A percentile compares a stretch with the other conserved stretches of the same genome.
Evolutionary conservation across 805 yeast species (phyloP).

Genomic region (Candida nanaspora): DNA sequence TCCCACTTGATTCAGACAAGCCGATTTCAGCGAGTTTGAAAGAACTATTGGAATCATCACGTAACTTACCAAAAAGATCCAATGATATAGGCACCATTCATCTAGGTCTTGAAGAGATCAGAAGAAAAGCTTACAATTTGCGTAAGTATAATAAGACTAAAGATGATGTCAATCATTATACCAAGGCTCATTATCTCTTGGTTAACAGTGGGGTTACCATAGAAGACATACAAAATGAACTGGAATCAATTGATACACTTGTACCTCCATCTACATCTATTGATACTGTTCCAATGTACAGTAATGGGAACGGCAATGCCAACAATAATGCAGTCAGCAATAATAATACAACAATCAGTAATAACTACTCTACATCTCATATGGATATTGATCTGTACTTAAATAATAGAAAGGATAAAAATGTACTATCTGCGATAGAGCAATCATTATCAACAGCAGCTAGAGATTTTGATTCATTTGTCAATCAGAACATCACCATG

Average conservation of each 20-base stretch:
- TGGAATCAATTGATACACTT: slow-evolving; percentile 31
- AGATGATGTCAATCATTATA: slow-evolving; percentile 33
- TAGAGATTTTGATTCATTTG: slow-evolving; percentile 72
- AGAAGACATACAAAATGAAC: slow-evolving; percentile 67
- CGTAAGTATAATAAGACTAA: slow-evolving; percentile 35
- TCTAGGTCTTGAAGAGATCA: slow-evolving; percentile 72
- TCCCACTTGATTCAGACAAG: background rate
- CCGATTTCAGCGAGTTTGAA: slow-evolving; percentile 30
- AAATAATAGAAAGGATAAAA: slow-evolving; percentile 71
- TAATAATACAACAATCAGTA: background rate
- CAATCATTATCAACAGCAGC: slow-evolving; percentile 68
- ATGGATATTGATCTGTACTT: slow-evolving; percentile 57
- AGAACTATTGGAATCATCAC: slow-evolving; percentile 72
- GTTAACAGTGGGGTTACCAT: slow-evolving; percentile 87
- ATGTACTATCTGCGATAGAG: slow-evolving; percentile 74
- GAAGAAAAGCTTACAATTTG: slow-evolving; percentile 53
- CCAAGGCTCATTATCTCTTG: slow-evolving; percentile 79
- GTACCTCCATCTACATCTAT: background rate
- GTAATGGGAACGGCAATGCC: background rate
- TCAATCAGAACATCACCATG: slow-evolving; percentile 61
- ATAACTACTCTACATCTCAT: background rate
- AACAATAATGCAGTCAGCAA: background rate
- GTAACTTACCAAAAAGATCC: slow-evolving; percentile 57
- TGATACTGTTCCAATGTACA: background rate
- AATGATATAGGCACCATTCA: slow-evolving; percentile 76